Conservation (phyloP, 345 rosid species). For the Gossypium rotundifolium region DNA sequence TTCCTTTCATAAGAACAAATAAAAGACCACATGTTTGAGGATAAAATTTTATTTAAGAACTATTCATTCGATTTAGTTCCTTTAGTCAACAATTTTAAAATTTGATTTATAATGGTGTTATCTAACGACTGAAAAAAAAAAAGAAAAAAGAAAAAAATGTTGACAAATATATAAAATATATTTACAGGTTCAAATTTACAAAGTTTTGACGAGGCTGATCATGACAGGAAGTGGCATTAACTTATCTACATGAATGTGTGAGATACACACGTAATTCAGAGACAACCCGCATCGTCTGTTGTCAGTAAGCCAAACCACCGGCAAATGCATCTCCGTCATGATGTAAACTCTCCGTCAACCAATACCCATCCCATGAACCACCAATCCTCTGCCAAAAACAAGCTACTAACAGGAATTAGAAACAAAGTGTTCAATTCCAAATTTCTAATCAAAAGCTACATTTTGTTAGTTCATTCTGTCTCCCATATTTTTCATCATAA, state of each 20-base stretch:
- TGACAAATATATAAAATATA: neutral
- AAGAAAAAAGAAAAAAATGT: too few species aligned
- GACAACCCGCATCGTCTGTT: constrained; percentile 5
- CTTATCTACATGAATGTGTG: constrained; percentile 11
- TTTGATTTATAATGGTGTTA: too few species aligned
- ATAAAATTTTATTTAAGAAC: too few species aligned
- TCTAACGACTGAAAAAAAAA: too few species aligned
- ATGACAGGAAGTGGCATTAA: neutral
- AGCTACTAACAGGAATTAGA: constrained; percentile 7
- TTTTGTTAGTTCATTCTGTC: neutral
- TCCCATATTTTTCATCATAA: too few species aligned
- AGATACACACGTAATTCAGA: neutral
- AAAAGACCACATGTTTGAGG: too few species aligned
- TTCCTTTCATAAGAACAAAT: too few species aligned
- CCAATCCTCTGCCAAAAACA: constrained; percentile 62
- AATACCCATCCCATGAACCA: constrained; percentile 93
- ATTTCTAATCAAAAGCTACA: neutral
- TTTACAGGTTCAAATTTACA: constrained; percentile 20
- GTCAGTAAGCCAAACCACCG: constrained; percentile 82
- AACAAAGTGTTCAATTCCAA: neutral
- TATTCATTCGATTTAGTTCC: too few species aligned
- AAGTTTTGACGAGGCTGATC: neutral
- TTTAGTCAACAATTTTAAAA: too few species aligned
- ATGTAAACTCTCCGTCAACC: constrained; percentile 85
- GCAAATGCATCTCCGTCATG: constrained; percentile 82